Evolutionary conservation across 257 asterid genomes (phyloP).

Genomic region (Ilex asprella): DNA sequence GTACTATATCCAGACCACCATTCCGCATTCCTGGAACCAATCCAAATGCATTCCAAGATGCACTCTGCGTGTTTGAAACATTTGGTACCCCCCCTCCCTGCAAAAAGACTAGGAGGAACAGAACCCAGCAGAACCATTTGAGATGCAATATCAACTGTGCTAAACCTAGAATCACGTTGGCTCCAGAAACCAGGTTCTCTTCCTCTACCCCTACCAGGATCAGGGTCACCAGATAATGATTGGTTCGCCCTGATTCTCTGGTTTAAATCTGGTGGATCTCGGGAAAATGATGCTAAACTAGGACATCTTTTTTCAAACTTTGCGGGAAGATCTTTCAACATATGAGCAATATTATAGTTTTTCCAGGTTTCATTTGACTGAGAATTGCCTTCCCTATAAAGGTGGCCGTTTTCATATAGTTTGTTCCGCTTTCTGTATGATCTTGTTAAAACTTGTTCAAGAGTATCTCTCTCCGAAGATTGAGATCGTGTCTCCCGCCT

Average conservation of each 20-base stretch:
- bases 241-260: slow-evolving; percentile 58
- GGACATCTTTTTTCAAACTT: slow-evolving; percentile 61
- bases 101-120: slow-evolving; percentile 55
- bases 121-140: slow-evolving; percentile 62
- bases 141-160: slow-evolving; percentile 61
- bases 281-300: slow-evolving; percentile 46
- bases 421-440: slow-evolving; percentile 66
- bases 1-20: slow-evolving; percentile 75
- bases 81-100: slow-evolving; percentile 72
- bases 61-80: slow-evolving; percentile 42
- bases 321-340: too few relatives aligned
- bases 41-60: slow-evolving; percentile 80
- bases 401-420: slow-evolving; percentile 66
- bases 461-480: slow-evolving; percentile 58
- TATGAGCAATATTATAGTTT: slow-evolving; percentile 20
- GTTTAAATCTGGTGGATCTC: slow-evolving; percentile 52
- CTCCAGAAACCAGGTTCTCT: slow-evolving; percentile 67
- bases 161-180: slow-evolving; percentile 63
- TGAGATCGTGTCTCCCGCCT: slow-evolving; percentile 53
- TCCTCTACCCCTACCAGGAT: slow-evolving; percentile 65
- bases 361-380: slow-evolving; percentile 49
- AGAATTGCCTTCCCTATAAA: slow-evolving; percentile 56
- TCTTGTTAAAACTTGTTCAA: slow-evolving; percentile 49
- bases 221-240: slow-evolving; percentile 44
- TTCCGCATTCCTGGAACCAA: slow-evolving; percentile 71